Evolutionary conservation across 1,284 basidiomycete genomes (phyloP).

Genomic region (Phylloboletellus chloephorus): DNA sequence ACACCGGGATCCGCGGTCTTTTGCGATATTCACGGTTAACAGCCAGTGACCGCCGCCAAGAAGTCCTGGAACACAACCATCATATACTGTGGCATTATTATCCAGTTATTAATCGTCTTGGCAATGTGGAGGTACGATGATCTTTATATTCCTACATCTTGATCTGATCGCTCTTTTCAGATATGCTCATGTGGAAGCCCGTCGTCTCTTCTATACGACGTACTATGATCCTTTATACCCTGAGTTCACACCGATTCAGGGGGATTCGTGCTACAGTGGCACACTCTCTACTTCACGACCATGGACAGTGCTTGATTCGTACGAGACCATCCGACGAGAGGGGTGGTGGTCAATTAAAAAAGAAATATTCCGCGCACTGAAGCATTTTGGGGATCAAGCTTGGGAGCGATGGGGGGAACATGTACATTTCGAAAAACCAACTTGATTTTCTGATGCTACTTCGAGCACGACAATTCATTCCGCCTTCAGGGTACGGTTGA

Average conservation of each 20-base stretch:
- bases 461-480: conserved; percentile 12
- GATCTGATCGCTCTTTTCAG: conserved; percentile 24
- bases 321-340: conserved; percentile 27
- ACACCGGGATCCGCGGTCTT: neutral
- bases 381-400: conserved; percentile 25
- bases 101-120: conserved; percentile 33
- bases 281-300: conserved; percentile 22
- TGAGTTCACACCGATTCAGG: conserved; percentile 44
- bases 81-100: conserved; percentile 22
- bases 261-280: conserved; percentile 19
- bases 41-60: conserved; percentile 15
- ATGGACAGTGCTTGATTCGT: conserved; percentile 29
- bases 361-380: conserved; percentile 23
- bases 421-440: conserved; percentile 27
- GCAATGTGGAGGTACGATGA: conserved; percentile 34
- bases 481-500: too few relatives aligned
- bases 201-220: conserved; percentile 46
- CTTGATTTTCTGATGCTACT: conserved; percentile 22
- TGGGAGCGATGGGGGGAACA: conserved; percentile 33
- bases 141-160: neutral
- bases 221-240: conserved; percentile 73
- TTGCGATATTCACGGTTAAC: conserved; percentile 8
- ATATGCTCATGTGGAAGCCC: conserved; percentile 38
- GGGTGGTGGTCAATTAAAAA: conserved; percentile 25
- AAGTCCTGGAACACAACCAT: conserved; percentile 24